Base-by-base conservation (phyloP, 2,329 filamentous ascomycete genomes). In the Lomentospora prolificans region DNA sequence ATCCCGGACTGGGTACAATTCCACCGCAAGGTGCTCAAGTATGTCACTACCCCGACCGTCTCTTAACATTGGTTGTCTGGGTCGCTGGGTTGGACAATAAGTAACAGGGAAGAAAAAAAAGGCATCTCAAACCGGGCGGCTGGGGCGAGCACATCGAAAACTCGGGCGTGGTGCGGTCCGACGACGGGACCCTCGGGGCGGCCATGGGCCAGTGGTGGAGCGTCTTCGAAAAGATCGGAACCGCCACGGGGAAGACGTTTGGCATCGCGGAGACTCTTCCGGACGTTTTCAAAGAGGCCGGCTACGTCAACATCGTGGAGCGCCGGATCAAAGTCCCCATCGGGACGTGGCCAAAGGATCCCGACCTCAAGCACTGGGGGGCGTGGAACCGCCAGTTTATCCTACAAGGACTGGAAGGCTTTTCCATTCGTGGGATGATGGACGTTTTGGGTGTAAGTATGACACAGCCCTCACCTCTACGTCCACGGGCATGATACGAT, bases 1-100 rank as follows among this genome's bases (percentile, higher is more conserved):
- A 72, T 83, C 50, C 65, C 71, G 0, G 78, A 81, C 58, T 83
- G 79, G 65, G 71, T 72, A 14, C 70, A 71, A 41, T 63, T 83
- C 14, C 71, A 81, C 57, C 66, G 68, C 8, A 75, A 76, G 53
- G 65, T 75, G 0, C 75, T 69, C 58, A 70, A 68, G 59, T 75
- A 75, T 57, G 68, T 48, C 24, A 25, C 22, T 19, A 10, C 44
- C 19, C 10, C 44, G 10, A 9, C n/a, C n/a, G n/a, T n/a, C n/a
- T n/a, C n/a, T n/a, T n/a, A n/a, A n/a, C n/a, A n/a, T n/a, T n/a
- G n/a, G n/a, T n/a, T n/a, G n/a, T n/a, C n/a, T n/a, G n/a, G n/a
- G n/a, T n/a, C n/a, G n/a, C n/a, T n/a, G n/a, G n/a, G n/a, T n/a
- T n/a, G n/a, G n/a, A n/a, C n/a, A n/a, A n/a, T n/a, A n/a, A n/a